A percentile compares a stretch with the other conserved stretches of the same genome.
Evolutionary conservation across 345 rosid genomes (phyloP).

Genomic region (Sisymbrium irio): DNA sequence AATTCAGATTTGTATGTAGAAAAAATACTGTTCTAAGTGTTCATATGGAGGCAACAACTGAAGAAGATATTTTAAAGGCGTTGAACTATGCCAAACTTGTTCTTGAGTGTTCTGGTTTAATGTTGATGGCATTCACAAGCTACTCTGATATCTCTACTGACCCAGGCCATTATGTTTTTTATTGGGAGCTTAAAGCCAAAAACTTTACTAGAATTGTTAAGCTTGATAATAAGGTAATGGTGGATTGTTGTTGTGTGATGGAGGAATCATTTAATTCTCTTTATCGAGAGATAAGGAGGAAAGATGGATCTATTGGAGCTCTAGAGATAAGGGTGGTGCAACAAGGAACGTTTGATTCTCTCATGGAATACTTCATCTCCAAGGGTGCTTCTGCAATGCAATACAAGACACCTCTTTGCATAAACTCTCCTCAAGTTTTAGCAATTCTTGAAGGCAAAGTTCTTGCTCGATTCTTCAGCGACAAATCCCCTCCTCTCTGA

Average conservation of each 20-base stretch:
- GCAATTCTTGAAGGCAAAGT: no score
- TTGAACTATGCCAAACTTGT: slow-evolving; percentile 37
- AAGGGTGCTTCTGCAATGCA: no score
- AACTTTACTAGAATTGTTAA: slow-evolving; percentile 16
- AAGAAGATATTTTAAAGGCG: slow-evolving; percentile 57
- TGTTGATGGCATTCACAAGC: slow-evolving; percentile 49
- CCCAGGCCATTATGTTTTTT: slow-evolving; percentile 59
- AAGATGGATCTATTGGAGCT: background rate
- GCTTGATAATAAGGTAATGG: slow-evolving; percentile 41
- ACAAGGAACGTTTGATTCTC: no score
- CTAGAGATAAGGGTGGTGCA: no score
- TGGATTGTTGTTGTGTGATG: slow-evolving; percentile 49
- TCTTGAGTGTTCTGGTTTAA: slow-evolving; percentile 40
- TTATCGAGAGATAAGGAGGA: slow-evolving; percentile 43
- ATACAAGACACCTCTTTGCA: no score
- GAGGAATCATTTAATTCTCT: slow-evolving; percentile 52
- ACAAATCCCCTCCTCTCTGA: no score
- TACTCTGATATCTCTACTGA: slow-evolving; percentile 42
- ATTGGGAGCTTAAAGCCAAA: background rate
- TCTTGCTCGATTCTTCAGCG: no score
- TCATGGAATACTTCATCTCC: no score
- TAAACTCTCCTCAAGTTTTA: no score
- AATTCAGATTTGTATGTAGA: slow-evolving; percentile 49
- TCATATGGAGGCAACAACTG: slow-evolving; percentile 55
- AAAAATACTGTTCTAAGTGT: slow-evolving; percentile 48